Conservation (phyloP, 768 basidiomycete species). For the Suillus hirtellus region DNA sequence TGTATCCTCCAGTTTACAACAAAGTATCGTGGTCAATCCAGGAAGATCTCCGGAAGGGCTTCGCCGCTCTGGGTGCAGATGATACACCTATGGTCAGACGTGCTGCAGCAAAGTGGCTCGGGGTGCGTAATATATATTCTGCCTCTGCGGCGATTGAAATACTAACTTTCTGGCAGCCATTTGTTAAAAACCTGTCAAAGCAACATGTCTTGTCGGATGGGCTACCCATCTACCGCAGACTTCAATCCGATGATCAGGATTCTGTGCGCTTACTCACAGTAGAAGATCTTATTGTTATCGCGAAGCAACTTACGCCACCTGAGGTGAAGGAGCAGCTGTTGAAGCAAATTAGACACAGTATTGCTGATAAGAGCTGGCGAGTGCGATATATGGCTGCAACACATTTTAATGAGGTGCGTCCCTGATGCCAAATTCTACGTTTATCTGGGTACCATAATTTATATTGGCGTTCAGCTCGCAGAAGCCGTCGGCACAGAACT, state of each 20-base stretch:
- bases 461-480: constrained; percentile 60
- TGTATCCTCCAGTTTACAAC: constrained; percentile 88
- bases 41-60: constrained; percentile 88
- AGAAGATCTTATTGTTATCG: constrained; percentile 92
- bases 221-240: constrained; percentile 88
- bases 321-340: constrained; percentile 91
- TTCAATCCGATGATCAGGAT: constrained; percentile 96
- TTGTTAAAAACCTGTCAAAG: constrained; percentile 78
- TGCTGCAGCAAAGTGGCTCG: constrained; percentile 95
- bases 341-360: constrained; percentile 83
- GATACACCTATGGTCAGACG: constrained; percentile 99
- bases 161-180: constrained; percentile 49
- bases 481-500: constrained; percentile 88
- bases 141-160: constrained; percentile 17
- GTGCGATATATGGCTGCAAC: constrained; percentile 98
- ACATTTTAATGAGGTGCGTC: constrained; percentile 88
- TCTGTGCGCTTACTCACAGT: constrained; percentile 95
- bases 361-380: constrained; percentile 97
- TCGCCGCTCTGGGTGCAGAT: constrained; percentile 78
- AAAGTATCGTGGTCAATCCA: constrained; percentile 72
- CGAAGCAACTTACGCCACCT: constrained; percentile 76
- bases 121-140: constrained; percentile 54
- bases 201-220: constrained; percentile 83
- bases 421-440: neutral
- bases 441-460: neutral